Evolutionary conservation across 805 yeast genomes (phyloP), one percentile per base, ranked within the genome.

Genomic region (Saccharomyces cerevisiae): DNA sequence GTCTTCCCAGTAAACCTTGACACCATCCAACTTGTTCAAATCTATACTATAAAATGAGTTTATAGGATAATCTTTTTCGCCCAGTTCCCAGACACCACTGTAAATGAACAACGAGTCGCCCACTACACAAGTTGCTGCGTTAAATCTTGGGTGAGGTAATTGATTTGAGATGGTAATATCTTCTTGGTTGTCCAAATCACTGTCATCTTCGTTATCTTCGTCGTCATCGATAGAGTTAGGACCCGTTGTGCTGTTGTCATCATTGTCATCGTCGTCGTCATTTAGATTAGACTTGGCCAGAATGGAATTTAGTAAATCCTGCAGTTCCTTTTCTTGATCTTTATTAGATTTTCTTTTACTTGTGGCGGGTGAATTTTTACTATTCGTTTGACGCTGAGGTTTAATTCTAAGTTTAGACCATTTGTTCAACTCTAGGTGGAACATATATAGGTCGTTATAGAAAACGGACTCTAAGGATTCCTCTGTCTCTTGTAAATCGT

Each of bases 401-500:
- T 89, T 80, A 59, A 91, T 69, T 11, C 80, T 71, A 61, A 90
- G 69, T 6, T 85, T 79, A 64, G 81, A 87, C 98, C 99, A 92
- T 67, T 96, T 80, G 70, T 92, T 92, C 17, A 83, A 76, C 62
- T 89, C 97, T 17, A 85, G 76, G 58, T 90, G 96, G 68, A 88
- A 92, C 1, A 95, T 85, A 63, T 82, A 82, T 50, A 92, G 70
- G 56, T 84, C 83, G 68, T 91, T 90, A 72, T 80, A 92, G 68
- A 91, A 92, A 49, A 80, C 82, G 1, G 96, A 89, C 48, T 87
- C 92, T 57, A 92, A 73, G 52, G 87, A 81, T 70, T 94, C 98
- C 69, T 92, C 98, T 13, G 96, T 92, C 70, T 92, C 99, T 61
- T 91, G 96, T 57, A 80, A 87, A 70, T 92, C 98, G 64, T 81